A percentile compares a stretch with the other conserved stretches of the same genome.
Conservation (phyloP, 106 monocot genomes). For the Allium fistulosum region DNA sequence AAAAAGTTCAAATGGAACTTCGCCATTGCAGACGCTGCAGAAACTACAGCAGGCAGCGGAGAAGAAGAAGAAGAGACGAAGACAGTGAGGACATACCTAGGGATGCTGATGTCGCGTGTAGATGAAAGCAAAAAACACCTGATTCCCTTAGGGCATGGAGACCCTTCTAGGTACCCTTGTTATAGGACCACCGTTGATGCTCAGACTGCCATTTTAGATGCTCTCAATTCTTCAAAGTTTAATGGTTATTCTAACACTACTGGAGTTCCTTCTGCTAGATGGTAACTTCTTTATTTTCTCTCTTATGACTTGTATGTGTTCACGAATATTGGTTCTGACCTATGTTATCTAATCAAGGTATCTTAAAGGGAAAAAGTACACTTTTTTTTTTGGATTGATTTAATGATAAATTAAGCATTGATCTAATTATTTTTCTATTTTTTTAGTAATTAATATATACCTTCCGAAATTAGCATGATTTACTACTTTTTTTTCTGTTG, state of each 20-base stretch:
- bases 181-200: conserved; percentile 49
- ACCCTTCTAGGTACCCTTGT: conserved; percentile 56
- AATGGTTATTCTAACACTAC: conserved; percentile 30
- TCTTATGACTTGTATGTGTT: no score
- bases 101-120: conserved; percentile 14
- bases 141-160: conserved; percentile 59
- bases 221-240: conserved; percentile 35
- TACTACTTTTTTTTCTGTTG: no score
- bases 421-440: no score
- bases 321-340: no score
- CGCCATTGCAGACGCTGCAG: conserved; percentile 5
- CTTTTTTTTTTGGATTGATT: no score
- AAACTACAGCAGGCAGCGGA: conserved; percentile 2
- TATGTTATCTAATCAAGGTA: no score
- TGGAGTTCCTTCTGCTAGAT: conserved; percentile 29
- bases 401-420: no score
- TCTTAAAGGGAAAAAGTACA: no score
- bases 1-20: conserved; percentile 12
- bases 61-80: neutral
- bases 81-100: conserved; percentile 12
- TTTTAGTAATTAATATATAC: no score
- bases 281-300: conserved; percentile 13
- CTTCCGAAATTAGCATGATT: no score
- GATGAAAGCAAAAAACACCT: conserved; percentile 9
- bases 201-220: conserved; percentile 39